Evolutionary conservation across 257 asterid species (phyloP), one percentile per base, ranked within the genome.

Genomic region (Solanum sitiens): DNA sequence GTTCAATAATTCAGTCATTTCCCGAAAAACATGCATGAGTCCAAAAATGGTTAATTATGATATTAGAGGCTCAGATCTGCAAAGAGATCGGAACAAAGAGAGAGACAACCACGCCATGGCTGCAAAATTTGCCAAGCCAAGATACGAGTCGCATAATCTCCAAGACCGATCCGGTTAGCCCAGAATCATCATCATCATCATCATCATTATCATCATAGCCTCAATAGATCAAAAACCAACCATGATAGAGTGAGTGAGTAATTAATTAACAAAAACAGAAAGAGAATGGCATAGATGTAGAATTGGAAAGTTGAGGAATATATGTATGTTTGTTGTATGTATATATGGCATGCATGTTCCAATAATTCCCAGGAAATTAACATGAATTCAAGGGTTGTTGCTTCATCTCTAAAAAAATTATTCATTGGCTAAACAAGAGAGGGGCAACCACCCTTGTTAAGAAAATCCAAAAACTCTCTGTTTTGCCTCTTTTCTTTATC

Each of bases 401-500:
- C 27, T 65, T 53, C 21, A 16, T 53, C 61, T 50, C 16, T n/a
- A 11, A 0, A 44, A 37, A 63, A 90, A 83, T 77, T 88, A 87
- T 45, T 11, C 89, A 87, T 45, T 6, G 89, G 91, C 90, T 40
- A 40, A 27, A 76, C 91, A 89, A 91, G 72, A 92, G 87, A 91
- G 91, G 88, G 93, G 93, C 91, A 91, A 93, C 95, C 92, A 84
- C 95, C 96, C 94, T 89, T 83, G 33, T 30, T 0, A 72, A 83
- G 20, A 83, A 87, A 72, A 50, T 40, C 63, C 16, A 74, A 11
- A 77, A 77, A 25, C 63, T 77, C 84, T 65, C 42, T 84, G 63
- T 25, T 61, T 27, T 14, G 79, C 87, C 87, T 84, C 77, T 25
- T 40, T 4, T 6, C 12, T 12, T 4, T 15, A 2, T 1, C 63